Conservation (phyloP, 2,329 filamentous ascomycete genomes). For the Alternaria sp. region DNA sequence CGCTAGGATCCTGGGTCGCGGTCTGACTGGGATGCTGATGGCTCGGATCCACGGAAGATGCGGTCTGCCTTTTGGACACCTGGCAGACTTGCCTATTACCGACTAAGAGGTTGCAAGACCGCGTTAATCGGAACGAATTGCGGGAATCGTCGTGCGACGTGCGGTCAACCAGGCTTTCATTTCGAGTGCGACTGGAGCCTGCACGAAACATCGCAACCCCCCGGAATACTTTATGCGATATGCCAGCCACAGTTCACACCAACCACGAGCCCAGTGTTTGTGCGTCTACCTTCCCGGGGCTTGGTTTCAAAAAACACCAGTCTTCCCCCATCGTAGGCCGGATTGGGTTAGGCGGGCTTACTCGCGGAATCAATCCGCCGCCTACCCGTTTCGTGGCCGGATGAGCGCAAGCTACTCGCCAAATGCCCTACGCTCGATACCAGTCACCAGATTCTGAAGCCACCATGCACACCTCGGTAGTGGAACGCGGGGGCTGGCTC, state of each 20-base stretch:
- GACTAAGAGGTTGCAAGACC: not conserved
- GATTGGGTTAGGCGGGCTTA: constrained; percentile 14
- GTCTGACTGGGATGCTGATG: not conserved
- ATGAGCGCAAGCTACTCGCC: constrained; percentile 31
- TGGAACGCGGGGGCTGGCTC: constrained; percentile 12
- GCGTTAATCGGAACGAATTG: not conserved
- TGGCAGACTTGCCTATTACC: not conserved
- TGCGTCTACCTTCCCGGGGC: not conserved
- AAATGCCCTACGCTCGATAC: not conserved
- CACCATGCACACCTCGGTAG: constrained; percentile 4
- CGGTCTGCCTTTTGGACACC: not conserved
- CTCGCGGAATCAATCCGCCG: constrained; percentile 24
- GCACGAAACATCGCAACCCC: not conserved
- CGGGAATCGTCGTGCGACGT: not conserved
- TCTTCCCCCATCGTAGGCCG: constrained; percentile 8
- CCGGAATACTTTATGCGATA: not conserved
- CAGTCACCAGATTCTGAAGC: constrained; percentile 25
- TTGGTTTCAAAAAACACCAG: not conserved
- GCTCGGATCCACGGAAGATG: constrained; percentile 3
- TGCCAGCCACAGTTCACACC: not conserved
- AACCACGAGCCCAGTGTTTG: not conserved
- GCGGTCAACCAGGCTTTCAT: not conserved
- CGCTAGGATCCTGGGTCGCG: not conserved
- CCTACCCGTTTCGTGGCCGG: constrained; percentile 29
- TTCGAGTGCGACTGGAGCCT: not conserved